phyloP scores from a whole-genome alignment of 768 basidiomycete genomes.

The Rhizopogon salebrosus region DNA sequence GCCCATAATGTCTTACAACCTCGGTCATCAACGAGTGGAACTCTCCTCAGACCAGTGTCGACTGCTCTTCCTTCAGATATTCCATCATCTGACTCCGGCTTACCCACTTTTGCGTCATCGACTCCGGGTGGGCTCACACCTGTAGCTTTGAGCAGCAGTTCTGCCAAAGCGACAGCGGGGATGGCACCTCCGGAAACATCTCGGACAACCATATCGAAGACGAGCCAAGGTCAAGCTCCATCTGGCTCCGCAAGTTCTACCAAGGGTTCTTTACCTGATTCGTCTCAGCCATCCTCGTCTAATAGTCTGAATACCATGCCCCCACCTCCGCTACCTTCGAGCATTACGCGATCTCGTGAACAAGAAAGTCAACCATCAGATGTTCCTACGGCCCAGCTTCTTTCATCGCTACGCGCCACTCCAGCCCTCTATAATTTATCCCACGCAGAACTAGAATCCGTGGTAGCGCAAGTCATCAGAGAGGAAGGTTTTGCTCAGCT shows the following conservation, averaged over 20 bases:
- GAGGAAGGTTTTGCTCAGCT: slow-evolving; percentile 76
- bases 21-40: slow-evolving; percentile 2
- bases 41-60: neutral
- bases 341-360: neutral
- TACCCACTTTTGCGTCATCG: slow-evolving; percentile 4
- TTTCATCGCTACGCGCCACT: slow-evolving; percentile 38
- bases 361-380: neutral
- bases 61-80: neutral
- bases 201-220: neutral
- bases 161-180: neutral
- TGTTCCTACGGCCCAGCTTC: slow-evolving; percentile 17
- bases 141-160: slow-evolving; percentile 2
- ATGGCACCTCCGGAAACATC: slow-evolving; percentile 20
- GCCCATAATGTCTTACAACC: neutral
- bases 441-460: slow-evolving; percentile 43
- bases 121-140: slow-evolving; percentile 5
- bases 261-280: slow-evolving; percentile 23
- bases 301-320: slow-evolving; percentile 19
- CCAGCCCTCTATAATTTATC: slow-evolving; percentile 52
- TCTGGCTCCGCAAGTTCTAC: slow-evolving; percentile 1
- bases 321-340: slow-evolving; percentile 26
- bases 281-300: slow-evolving; percentile 28
- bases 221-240: neutral
- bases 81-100: neutral
- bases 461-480: slow-evolving; percentile 57